These are phyloP conservation scores for Chlorella sp. DNA, from an alignment of 139 green algal species.

Conservation along the genomic window DNA sequence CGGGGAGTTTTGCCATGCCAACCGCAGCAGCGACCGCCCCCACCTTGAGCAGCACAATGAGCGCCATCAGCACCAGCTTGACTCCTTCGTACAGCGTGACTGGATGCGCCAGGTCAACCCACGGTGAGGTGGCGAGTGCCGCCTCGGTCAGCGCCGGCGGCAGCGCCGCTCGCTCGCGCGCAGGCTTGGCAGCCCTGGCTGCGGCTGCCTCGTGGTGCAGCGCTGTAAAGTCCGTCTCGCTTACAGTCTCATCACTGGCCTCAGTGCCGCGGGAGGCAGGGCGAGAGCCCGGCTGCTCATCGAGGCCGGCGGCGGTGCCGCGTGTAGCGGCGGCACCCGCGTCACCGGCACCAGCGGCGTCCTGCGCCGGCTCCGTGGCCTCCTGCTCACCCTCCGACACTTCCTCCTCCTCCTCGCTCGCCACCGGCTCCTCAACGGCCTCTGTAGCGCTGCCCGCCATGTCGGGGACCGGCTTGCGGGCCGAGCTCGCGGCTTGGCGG, in stretches of 20 bases:
- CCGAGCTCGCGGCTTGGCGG: too few relatives aligned
- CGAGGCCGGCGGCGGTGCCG: not conserved
- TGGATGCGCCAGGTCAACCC: conserved; percentile 55
- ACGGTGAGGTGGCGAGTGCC: conserved; percentile 33
- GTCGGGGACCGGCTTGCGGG: too few relatives aligned
- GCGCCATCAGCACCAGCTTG: conserved; percentile 51
- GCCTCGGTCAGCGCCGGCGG: not conserved
- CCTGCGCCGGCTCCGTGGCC: not conserved
- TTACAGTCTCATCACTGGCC: not conserved
- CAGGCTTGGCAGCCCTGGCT: not conserved
- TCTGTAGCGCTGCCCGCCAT: too few relatives aligned
- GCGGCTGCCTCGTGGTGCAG: not conserved
- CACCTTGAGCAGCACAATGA: conserved; percentile 38
- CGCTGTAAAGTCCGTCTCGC: not conserved
- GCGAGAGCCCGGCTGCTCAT: not conserved
- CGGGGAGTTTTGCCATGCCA: too few relatives aligned
- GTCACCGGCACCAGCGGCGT: too few relatives aligned
- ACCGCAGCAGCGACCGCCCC: not conserved
- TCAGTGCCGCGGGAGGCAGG: not conserved
- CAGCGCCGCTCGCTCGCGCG: not conserved
- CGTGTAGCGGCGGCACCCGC: not conserved
- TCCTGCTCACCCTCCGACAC: not conserved
- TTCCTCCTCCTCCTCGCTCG: not conserved
- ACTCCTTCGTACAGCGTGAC: conserved; percentile 54
- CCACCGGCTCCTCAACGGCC: too few relatives aligned